phyloP scores from a whole-genome alignment of 2,329 filamentous ascomycete species.

The Neonectria hederae region DNA sequence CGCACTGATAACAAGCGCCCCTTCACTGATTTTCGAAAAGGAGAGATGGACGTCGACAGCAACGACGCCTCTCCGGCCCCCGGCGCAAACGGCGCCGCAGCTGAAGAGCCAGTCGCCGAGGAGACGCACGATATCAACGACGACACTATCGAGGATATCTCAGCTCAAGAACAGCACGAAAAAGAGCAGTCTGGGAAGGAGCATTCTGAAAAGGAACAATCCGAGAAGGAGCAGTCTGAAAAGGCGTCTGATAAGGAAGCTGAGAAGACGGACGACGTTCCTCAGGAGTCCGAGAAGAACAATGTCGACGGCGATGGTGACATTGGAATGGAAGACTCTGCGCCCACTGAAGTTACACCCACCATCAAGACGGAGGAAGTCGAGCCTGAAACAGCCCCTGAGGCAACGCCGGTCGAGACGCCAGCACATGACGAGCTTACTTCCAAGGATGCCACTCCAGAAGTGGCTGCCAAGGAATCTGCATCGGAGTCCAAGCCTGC shows the following conservation, averaged over 20 bases:
- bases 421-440: conserved; percentile 28
- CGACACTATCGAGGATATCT: conserved; percentile 57
- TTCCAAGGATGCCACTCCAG: conserved; percentile 20
- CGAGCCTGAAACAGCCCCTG: conserved; percentile 32
- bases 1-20: conserved; percentile 59
- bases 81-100: conserved; percentile 43
- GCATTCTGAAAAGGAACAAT: conserved; percentile 45
- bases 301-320: conserved; percentile 60
- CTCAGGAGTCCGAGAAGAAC: conserved; percentile 31
- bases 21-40: conserved; percentile 62
- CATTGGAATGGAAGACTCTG: conserved; percentile 58
- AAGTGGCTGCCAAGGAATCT: conserved; percentile 25
- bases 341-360: conserved; percentile 37
- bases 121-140: conserved; percentile 51
- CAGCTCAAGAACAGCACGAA: conserved; percentile 40
- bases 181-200: conserved; percentile 42
- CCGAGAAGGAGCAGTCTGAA: conserved; percentile 49
- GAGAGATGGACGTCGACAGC: conserved; percentile 51
- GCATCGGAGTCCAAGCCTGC: conserved; percentile 28
- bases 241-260: conserved; percentile 47
- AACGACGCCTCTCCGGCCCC: conserved; percentile 51
- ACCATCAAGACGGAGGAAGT: conserved; percentile 40
- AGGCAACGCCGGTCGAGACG: conserved; percentile 30
- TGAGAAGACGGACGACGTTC: conserved; percentile 30
- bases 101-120: conserved; percentile 42